Conservation (phyloP, 371 early-diverging fungal genomes). For the Mucor mucedo region DNA sequence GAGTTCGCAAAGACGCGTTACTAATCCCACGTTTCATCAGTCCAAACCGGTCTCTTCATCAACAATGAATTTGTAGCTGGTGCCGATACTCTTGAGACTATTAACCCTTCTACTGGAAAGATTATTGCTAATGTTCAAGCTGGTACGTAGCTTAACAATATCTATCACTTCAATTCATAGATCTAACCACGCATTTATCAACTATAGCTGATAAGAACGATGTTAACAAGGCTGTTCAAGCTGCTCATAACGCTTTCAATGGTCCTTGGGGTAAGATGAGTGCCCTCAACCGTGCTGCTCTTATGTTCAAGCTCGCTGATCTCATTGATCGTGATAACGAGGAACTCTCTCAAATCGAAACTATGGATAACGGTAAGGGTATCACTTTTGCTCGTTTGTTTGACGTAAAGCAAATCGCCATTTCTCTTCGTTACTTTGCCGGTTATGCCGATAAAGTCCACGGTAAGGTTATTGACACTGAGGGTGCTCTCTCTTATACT, state of each 20-base stretch:
- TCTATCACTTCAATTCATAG: neutral
- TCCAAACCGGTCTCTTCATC: slow-evolving; percentile 60
- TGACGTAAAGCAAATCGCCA: slow-evolving; percentile 61
- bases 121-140: slow-evolving; percentile 49
- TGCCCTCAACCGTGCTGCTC: slow-evolving; percentile 38
- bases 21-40: slow-evolving; percentile 19
- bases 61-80: slow-evolving; percentile 58
- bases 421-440: slow-evolving; percentile 77
- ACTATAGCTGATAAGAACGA: slow-evolving; percentile 47
- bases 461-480: slow-evolving; percentile 54
- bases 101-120: slow-evolving; percentile 57
- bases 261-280: slow-evolving; percentile 46
- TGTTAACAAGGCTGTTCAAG: slow-evolving; percentile 54
- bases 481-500: slow-evolving; percentile 65
- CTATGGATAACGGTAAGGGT: slow-evolving; percentile 57
- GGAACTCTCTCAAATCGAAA: slow-evolving; percentile 48
- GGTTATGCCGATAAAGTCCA: slow-evolving; percentile 84
- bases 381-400: slow-evolving; percentile 46
- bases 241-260: slow-evolving; percentile 52
- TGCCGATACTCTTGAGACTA: slow-evolving; percentile 48
- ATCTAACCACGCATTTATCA: neutral
- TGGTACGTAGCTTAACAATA: slow-evolving; percentile 31
- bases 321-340: slow-evolving; percentile 49
- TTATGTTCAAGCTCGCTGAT: slow-evolving; percentile 56
- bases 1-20: neutral